Evolutionary conservation across 768 basidiomycete genomes (phyloP), one percentile per base, ranked within the genome.

Genomic region (Punctularia strigosozonata): DNA sequence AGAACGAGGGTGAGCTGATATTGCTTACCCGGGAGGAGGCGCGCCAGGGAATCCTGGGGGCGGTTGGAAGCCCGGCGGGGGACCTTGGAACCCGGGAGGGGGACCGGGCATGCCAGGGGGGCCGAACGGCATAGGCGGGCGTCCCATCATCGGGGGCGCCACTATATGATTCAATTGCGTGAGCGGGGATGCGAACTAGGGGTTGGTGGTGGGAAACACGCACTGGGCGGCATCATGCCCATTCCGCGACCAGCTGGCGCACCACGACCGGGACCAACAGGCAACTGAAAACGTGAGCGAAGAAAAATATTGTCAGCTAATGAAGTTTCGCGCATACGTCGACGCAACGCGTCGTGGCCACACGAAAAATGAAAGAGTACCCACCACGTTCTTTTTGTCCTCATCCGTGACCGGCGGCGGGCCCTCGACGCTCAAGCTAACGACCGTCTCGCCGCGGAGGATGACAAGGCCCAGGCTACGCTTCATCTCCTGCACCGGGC

Each of bases 211-310:
- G 35, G 19, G 38, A 14, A 18, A 25, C 14, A 68, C 81, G 41
- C 57, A 85, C 84, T 74, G 2, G 84, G 80, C 40, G 84, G 85
- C 75, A 87, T 77, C 84, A 88, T 90, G 40, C 89, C 88, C 77
- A 97, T 94, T 41, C 94, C 94, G 50, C 94, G 80, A 48, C 94
- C 92, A 30, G 92, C 94, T 56, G 92, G 89, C 69, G 90, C 81
- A 49, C 92, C 94, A 45, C 88, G 78, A 46, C 94, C 94, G 55
- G 94, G 89, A 38, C 94, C 94, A 45, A 72, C 69, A 48, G 85
- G 77, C 46, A 90, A 71, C 87, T 91, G 50, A 25, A 49, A 28
- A 25, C 41, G 45, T 33, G 32, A 49, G 19, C 41, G 40, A 37
- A 56, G 33, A 56, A 44, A n/a, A n/a, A n/a, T n/a, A n/a, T n/a